These are phyloP conservation scores for Hyphopichia khmerensis DNA, from an alignment of 1,139 yeast genomes.

Conservation along the genomic window DNA sequence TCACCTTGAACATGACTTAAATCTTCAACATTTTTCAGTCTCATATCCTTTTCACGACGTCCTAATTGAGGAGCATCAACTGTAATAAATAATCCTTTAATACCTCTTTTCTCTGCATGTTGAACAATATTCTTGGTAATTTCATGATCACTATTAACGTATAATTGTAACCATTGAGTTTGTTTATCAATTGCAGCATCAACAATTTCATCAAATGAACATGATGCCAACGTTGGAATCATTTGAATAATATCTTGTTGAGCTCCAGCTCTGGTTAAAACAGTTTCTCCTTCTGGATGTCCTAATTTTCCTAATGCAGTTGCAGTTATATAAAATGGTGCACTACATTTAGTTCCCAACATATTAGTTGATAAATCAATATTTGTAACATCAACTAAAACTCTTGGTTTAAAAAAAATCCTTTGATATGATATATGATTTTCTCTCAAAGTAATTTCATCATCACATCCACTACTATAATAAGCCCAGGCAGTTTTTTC, in stretches of 20 bases:
- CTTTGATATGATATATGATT: slow-evolving; percentile 88
- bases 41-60: slow-evolving; percentile 75
- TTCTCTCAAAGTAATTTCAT: slow-evolving; percentile 84
- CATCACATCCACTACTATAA: slow-evolving; percentile 90
- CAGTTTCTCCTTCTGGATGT: slow-evolving; percentile 75
- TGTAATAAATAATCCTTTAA: slow-evolving; percentile 78
- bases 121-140: slow-evolving; percentile 44
- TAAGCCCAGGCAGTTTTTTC: slow-evolving; percentile 87
- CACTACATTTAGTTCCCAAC: slow-evolving; percentile 37
- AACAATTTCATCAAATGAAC: slow-evolving; percentile 70
- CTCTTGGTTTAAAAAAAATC: slow-evolving; percentile 78
- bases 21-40: slow-evolving; percentile 40
- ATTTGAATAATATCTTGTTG: slow-evolving; percentile 69
- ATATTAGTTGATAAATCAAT: slow-evolving; percentile 38
- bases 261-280: slow-evolving; percentile 72
- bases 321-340: slow-evolving; percentile 75
- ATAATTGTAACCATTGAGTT: slow-evolving; percentile 88
- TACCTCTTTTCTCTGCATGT: slow-evolving; percentile 67
- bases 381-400: slow-evolving; percentile 67
- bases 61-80: slow-evolving; percentile 96
- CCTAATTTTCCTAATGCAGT: slow-evolving; percentile 83
- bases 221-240: slow-evolving; percentile 79
- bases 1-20: slow-evolving; percentile 62
- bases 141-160: slow-evolving; percentile 64
- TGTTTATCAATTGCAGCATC: slow-evolving; percentile 51